Percentiles rank a stretch among this genome's conserved stretches.
phyloP scores from a whole-genome alignment of 768 basidiomycete species.

The Suillus occidentalis region DNA sequence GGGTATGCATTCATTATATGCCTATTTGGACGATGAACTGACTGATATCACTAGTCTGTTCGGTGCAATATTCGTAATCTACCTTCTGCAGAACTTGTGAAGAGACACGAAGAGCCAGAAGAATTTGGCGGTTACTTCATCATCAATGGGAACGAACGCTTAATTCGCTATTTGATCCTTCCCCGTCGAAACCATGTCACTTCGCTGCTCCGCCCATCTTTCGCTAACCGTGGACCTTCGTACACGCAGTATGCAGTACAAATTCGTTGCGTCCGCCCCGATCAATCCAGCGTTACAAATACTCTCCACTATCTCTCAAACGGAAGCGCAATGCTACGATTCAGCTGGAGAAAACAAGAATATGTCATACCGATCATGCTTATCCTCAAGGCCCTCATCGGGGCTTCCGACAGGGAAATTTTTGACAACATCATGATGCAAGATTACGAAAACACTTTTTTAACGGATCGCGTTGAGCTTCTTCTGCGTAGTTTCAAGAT shows the following conservation, averaged over 20 bases:
- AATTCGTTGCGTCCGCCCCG: slow-evolving; percentile 91
- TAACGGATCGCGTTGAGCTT: slow-evolving; percentile 95
- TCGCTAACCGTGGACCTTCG: slow-evolving; percentile 88
- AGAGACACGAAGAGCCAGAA: slow-evolving; percentile 92
- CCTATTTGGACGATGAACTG: neutral
- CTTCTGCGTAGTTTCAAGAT: slow-evolving; percentile 93
- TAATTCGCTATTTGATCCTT: slow-evolving; percentile 96
- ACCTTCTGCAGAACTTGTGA: slow-evolving; percentile 83
- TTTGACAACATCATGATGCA: slow-evolving; percentile 97
- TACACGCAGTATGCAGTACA: slow-evolving; percentile 95
- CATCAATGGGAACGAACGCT: slow-evolving; percentile 97
- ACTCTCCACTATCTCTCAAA: slow-evolving; percentile 97
- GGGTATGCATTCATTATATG: slow-evolving; percentile 54
- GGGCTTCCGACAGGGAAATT: slow-evolving; percentile 92
- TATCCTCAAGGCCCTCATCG: slow-evolving; percentile 88
- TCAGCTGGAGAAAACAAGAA: slow-evolving; percentile 97
- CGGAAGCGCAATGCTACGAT: slow-evolving; percentile 94
- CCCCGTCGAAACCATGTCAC: slow-evolving; percentile 96
- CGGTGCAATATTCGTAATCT: slow-evolving; percentile 89
- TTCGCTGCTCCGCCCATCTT: slow-evolving; percentile 87
- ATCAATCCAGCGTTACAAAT: slow-evolving; percentile 93
- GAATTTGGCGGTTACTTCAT: slow-evolving; percentile 99
- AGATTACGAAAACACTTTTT: slow-evolving; percentile 94
- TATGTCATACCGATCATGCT: slow-evolving; percentile 98
- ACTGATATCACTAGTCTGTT: slow-evolving; percentile 57